These are phyloP conservation scores for Isatis lusitanica DNA, from an alignment of 441 rosid genomes.

Conservation along the genomic window DNA sequence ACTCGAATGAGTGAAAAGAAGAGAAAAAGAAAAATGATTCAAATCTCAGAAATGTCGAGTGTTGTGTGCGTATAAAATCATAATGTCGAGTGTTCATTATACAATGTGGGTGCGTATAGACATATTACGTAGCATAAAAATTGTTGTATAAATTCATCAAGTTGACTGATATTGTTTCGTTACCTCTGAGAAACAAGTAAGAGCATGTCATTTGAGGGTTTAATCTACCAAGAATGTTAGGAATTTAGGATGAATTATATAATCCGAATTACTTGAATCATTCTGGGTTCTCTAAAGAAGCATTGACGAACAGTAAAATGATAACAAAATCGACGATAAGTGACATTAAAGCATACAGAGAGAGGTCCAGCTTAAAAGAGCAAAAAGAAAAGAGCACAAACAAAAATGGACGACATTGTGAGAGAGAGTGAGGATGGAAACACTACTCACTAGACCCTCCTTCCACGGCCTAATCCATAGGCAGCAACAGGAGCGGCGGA, in stretches of 20 bases:
- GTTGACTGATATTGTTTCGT: not conserved
- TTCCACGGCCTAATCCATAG: constrained; percentile 35
- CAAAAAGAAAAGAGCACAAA: not conserved
- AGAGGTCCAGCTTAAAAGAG: not conserved
- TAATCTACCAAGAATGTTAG: no score
- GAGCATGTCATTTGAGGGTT: no score
- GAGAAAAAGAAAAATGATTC: not conserved
- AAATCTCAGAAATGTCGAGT: not conserved
- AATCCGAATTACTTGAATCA: no score
- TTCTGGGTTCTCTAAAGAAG: not conserved
- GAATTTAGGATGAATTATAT: no score
- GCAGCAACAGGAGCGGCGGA: constrained; percentile 28
- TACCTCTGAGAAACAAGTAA: not conserved
- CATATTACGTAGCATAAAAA: no score
- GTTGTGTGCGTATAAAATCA: not conserved
- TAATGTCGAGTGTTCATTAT: no score
- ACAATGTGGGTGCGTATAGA: no score
- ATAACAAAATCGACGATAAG: not conserved
- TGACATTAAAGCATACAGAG: constrained; percentile 11
- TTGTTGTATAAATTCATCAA: not conserved
- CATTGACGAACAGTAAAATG: not conserved
- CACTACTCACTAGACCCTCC: constrained; percentile 42
- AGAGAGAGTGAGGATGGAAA: not conserved
- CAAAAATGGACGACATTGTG: not conserved
- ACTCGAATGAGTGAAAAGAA: constrained; percentile 56